Evolutionary conservation across 2,329 filamentous ascomycete species (phyloP).

Genomic region (Colletotrichum sp.): DNA sequence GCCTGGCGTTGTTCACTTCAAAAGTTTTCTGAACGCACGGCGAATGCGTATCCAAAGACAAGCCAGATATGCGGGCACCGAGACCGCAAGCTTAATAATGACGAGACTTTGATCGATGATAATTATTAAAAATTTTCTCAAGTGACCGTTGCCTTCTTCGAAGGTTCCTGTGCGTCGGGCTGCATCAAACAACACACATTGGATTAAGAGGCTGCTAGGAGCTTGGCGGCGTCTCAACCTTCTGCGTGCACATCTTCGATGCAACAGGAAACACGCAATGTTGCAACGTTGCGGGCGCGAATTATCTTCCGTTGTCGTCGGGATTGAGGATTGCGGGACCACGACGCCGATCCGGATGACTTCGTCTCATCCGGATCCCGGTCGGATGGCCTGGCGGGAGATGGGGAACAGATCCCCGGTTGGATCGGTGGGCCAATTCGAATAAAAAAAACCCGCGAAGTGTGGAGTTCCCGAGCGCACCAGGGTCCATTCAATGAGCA

Average conservation of each 20-base stretch:
- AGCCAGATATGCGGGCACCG: neutral
- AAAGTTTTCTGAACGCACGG: neutral
- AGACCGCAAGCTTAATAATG: neutral
- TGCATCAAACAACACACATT: neutral
- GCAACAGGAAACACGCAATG: neutral
- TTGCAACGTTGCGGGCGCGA: neutral
- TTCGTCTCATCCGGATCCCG: neutral
- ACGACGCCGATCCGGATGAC: neutral
- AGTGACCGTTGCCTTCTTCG: neutral
- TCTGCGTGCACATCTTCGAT: neutral
- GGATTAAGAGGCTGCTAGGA: neutral
- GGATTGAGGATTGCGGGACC: neutral
- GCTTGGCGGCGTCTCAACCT: neutral
- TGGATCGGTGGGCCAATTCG: neutral
- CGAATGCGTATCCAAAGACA: neutral
- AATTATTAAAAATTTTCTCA: neutral
- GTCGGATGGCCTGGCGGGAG: neutral
- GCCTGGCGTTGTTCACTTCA: neutral
- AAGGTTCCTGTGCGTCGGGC: neutral
- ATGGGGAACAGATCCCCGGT: neutral
- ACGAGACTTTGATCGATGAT: neutral
- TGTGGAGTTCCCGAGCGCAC: neutral
- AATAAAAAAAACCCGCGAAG: neutral
- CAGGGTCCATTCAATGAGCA: neutral
- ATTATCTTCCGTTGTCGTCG: neutral